Conservation (phyloP, 1,139 yeast genomes). For the Scheffersomyces lignicola region DNA sequence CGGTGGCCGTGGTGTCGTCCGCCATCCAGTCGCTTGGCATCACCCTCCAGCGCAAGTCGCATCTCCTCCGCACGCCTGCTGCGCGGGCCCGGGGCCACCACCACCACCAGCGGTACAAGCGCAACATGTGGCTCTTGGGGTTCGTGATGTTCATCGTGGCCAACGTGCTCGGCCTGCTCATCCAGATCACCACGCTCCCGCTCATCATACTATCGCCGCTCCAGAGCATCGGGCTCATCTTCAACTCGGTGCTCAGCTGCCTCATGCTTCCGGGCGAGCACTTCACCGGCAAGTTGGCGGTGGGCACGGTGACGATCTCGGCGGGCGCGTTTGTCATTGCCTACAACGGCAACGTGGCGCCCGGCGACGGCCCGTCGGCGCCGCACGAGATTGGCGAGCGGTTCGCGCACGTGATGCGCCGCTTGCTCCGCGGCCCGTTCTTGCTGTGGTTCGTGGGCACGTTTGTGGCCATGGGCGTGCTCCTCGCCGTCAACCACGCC, state of each 20-base stretch:
- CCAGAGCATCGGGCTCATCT: slow-evolving; percentile 84
- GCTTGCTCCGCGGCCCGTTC: slow-evolving; percentile 29
- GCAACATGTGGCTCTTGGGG: slow-evolving; percentile 77
- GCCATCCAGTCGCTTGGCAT: slow-evolving; percentile 83
- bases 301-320: slow-evolving; percentile 70
- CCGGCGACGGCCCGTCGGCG: slow-evolving; percentile 22
- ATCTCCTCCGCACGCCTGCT: slow-evolving; percentile 35
- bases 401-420: slow-evolving; percentile 26
- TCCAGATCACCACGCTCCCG: slow-evolving; percentile 84
- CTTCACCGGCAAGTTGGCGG: slow-evolving; percentile 56
- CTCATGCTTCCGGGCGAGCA: slow-evolving; percentile 65
- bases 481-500: slow-evolving; percentile 24
- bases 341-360: slow-evolving; percentile 52
- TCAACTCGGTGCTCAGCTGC: slow-evolving; percentile 74
- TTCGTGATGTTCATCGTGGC: slow-evolving; percentile 68
- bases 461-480: slow-evolving; percentile 25
- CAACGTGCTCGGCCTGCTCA: slow-evolving; percentile 76
- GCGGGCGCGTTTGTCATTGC: slow-evolving; percentile 83
- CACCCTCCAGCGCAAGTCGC: slow-evolving; percentile 81
- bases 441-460: slow-evolving; percentile 42
- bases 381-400: slow-evolving; percentile 21
- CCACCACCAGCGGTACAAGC: slow-evolving; percentile 40
- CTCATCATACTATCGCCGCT: slow-evolving; percentile 77
- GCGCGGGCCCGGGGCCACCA: slow-evolving; percentile 23
- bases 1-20: slow-evolving; percentile 75